phyloP scores from a whole-genome alignment of 2,329 filamentous ascomycete species.

The Epicoccum nigrum region DNA sequence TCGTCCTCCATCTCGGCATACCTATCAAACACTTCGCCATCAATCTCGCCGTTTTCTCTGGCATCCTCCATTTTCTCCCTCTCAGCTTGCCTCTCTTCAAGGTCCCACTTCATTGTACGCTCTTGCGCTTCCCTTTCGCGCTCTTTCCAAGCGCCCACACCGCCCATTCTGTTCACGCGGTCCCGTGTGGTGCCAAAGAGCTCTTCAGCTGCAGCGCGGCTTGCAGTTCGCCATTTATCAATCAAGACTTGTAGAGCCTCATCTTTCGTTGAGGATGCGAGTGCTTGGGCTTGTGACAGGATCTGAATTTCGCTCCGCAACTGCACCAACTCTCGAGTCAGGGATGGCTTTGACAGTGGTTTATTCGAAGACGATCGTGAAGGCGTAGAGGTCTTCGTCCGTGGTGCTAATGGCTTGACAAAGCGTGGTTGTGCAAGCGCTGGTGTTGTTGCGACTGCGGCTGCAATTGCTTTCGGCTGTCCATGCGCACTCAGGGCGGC shows the following conservation, averaged over 20 bases:
- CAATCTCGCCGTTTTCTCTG: slow-evolving; percentile 38
- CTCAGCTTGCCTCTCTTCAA: slow-evolving; percentile 45
- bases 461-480: background rate
- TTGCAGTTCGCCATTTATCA: slow-evolving; percentile 65
- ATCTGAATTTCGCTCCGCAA: slow-evolving; percentile 49
- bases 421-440: slow-evolving; percentile 9
- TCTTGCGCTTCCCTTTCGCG: slow-evolving; percentile 44
- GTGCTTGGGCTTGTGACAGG: slow-evolving; percentile 49
- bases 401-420: slow-evolving; percentile 23
- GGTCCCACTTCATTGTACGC: slow-evolving; percentile 47
- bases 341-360: slow-evolving; percentile 28
- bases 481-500: background rate
- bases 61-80: slow-evolving; percentile 54
- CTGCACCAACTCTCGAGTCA: slow-evolving; percentile 41
- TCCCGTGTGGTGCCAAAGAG: slow-evolving; percentile 67
- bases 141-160: slow-evolving; percentile 61
- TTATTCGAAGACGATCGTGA: slow-evolving; percentile 23
- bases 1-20: slow-evolving; percentile 48
- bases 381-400: slow-evolving; percentile 16
- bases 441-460: slow-evolving; percentile 1
- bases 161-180: slow-evolving; percentile 67
- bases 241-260: slow-evolving; percentile 63
- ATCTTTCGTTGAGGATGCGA: slow-evolving; percentile 51
- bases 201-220: slow-evolving; percentile 70
- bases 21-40: slow-evolving; percentile 57